These are phyloP conservation scores for Paramecium bursaria DNA, from an alignment of 73 alveolate genomes.

Conservation along the genomic window DNA sequence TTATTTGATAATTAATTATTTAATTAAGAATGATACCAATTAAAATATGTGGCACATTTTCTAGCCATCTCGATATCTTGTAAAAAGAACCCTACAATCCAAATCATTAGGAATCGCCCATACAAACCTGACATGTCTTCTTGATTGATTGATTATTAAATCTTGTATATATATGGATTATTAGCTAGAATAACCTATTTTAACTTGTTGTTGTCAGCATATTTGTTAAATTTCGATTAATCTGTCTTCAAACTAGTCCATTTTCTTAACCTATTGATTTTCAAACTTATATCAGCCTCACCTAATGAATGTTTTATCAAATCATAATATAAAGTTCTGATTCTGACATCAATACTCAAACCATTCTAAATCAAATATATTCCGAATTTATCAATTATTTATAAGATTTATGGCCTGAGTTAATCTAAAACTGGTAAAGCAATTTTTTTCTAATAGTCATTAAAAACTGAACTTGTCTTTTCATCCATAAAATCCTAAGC, in stretches of 20 bases:
- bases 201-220: no score
- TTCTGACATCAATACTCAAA: neutral
- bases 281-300: neutral
- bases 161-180: no score
- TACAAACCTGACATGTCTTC: no score
- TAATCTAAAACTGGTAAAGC: neutral
- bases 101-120: no score
- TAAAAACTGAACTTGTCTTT: neutral
- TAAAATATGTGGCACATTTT: no score
- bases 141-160: no score
- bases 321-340: neutral
- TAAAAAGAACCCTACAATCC: no score
- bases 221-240: neutral
- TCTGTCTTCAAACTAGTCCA: conserved; percentile 6
- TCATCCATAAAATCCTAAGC: neutral
- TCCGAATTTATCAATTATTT: conserved; percentile 4
- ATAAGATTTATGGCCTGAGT: neutral
- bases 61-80: no score
- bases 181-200: no score
- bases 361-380: conserved; percentile 8
- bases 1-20: neutral
- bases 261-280: neutral
- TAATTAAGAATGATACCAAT: no score
- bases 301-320: neutral
- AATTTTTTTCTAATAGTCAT: neutral